Evolutionary conservation across 225 moss, liverwort and hornwort genomes (phyloP), one percentile per base, ranked within the genome.

Genomic region (Climacium dendroides): DNA sequence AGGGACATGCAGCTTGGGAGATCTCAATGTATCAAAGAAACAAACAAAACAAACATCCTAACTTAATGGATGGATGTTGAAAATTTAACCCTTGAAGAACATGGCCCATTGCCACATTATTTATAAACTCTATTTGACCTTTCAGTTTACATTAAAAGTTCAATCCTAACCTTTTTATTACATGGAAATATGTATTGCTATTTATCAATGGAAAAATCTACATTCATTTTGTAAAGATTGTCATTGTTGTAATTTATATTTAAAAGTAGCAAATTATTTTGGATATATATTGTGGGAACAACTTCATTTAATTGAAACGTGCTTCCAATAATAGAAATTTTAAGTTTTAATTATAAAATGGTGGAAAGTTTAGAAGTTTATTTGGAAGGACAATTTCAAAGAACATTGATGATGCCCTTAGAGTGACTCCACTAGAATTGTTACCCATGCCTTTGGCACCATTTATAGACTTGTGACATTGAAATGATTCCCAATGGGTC

Each of bases 391-490:
- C 11, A 47, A 73, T 47, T 73, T 2, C 0, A 2, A 0, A 72
- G 17, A 45, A 10, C 6, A 43, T 71, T 41, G 3, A 3, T 0
- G 8, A 25, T 24, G 5, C 5, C 14, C 5, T 24, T 4, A 69
- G 3, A 69, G 8, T 1, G 1, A 2, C 13, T 67, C 37, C 7
- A 66, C n/a, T 25, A 15, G 8, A 41, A 2, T 9, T 16, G 2
- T 28, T 71, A 16, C 1, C 5, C 0, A 43, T 5, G 9, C 15
- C 20, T 1, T 17, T 29, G 2, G 10, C 45, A 73, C 3, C 0
- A 0, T 11, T 6, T 47, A 0, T 4, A 4, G 19, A 0, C 19
- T 41, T 47, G 2, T 47, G 2, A 47, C 47, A 73, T 19, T 48
- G 18, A 73, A 47, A 47, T 73, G 47, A 4, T 1, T 0, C 2